Base-by-base conservation (phyloP, 208 protist genomes). In the Acanthamoeba lenticulata region DNA sequence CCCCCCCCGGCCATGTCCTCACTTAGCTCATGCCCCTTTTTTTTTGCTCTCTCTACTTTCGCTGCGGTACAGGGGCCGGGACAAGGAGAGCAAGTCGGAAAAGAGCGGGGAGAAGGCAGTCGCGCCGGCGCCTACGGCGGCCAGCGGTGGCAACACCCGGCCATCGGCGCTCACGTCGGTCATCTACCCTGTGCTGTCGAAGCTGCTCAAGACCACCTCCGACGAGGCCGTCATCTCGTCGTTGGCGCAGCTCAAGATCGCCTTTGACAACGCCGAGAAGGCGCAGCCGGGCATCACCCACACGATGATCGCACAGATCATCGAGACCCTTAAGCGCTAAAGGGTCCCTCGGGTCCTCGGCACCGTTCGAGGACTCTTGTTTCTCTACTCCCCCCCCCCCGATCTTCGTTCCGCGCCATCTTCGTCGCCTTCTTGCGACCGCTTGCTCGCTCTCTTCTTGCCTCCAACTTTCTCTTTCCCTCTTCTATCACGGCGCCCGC, bases 211-310 rank as follows among this genome's bases (percentile, higher is more conserved):
- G 44, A 95, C 38, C 47, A 94, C 49, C 19, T 60, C 89, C 47
- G 92, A 96, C 72, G 93, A 94, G 42, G 88, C 93, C 44, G 95
- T 96, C 24, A 94, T 95, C 42, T 89, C 72, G 44, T 72, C 93
- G 34, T 65, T 96, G 21, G 88, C 94, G 32, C 95, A 95, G 72
- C 85, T 96, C 27, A 95, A 95, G 36, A 81, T 95, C 44, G 95
- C 95, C 0, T 96, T 96, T 88, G 94, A 96, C 69, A 95, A 93
- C 65, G 94, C 95, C 15, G 95, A 96, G 62, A 95, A 90, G 62
- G 94, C 91, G 34, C 93, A 96, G 29, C 92, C 95, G 36, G 95
- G 95, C 90, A 93, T 96, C 24, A 95, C 95, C 24, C 93, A 94
- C 60, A 77, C 21, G 40, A 91, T 96, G 36, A 95, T 96, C 47